Evolutionary conservation across 1,284 basidiomycete species (phyloP), one percentile per base, ranked within the genome.

Genomic region (Melanopsichium pennsylvanicum): DNA sequence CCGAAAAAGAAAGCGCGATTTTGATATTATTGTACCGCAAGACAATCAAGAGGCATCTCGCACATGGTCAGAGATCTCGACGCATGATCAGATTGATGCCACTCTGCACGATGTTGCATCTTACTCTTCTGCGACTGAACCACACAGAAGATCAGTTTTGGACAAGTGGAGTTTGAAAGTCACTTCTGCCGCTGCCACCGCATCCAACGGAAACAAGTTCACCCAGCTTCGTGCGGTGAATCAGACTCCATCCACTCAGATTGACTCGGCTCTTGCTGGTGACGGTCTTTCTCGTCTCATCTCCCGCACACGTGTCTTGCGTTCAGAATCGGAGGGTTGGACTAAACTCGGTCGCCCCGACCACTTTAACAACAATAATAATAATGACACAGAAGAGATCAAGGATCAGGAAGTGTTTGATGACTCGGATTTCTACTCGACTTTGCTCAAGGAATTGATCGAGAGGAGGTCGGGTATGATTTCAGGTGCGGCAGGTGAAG

Each of bases 361-460:
- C n/a, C n/a, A n/a, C n/a, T n/a, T n/a, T n/a, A n/a, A n/a, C 4
- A 19, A 16, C 15, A 3, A 38, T 16, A 18, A 33, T 7, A 22
- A 32, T 23, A 31, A 27, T 12, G 22, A 26, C 8, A 13, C 21
- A 15, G 47, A 54, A 12, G 36, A 55, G n/a, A 38, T 34, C 22
- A 34, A 44, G 21, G 67, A 75, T 37, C 42, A n/a, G 2, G 64
- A 80, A 16, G 63, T 76, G 2, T 81, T 80, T 32, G 79, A 81
- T 61, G 79, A 81, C 34, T 63, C 72, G 23, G 79, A 81, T 44
- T 79, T 81, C 50, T 81, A 81, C 54, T 54, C 63, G 5, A 40
- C 61, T 10, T 44, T 81, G 18, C 71, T 81, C 22, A 71, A 78
- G 13, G 78, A 80, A 40, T 55, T 81, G 19, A 77, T 81, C 32